Evolutionary conservation across 768 basidiomycete genomes (phyloP).

Genomic region (Cyclocybe aegerita): DNA sequence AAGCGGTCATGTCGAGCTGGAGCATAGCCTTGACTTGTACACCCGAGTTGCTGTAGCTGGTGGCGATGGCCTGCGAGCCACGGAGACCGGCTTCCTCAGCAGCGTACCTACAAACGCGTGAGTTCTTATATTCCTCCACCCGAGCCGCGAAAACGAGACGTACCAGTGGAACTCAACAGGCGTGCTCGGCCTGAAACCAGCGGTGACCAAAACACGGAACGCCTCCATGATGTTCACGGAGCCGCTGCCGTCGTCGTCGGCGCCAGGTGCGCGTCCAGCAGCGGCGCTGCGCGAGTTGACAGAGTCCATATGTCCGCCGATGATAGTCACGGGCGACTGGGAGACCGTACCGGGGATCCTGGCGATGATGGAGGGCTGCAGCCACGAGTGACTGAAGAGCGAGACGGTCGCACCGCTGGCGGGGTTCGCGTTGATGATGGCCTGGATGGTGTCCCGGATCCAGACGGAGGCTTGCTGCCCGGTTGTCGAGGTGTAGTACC

Average conservation of each 20-base stretch:
- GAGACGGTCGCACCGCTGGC: slow-evolving; percentile 22
- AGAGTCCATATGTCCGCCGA: slow-evolving; percentile 41
- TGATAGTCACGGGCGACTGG: slow-evolving; percentile 27
- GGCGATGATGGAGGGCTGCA: slow-evolving; percentile 31
- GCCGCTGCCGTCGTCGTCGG: slow-evolving; percentile 48
- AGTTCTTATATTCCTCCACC: neutral
- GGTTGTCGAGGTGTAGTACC: slow-evolving; percentile 28
- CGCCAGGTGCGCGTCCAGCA: slow-evolving; percentile 43
- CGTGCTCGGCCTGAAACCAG: slow-evolving; percentile 33
- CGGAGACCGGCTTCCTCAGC: slow-evolving; percentile 42
- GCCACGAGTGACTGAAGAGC: slow-evolving; percentile 29
- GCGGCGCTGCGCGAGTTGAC: slow-evolving; percentile 30
- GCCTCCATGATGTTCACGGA: slow-evolving; percentile 40
- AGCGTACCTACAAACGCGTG: slow-evolving; percentile 31
- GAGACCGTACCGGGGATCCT: slow-evolving; percentile 29
- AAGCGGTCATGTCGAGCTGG: slow-evolving; percentile 48
- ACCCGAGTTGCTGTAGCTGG: slow-evolving; percentile 40
- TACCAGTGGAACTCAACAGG: slow-evolving; percentile 48
- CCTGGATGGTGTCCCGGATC: slow-evolving; percentile 25
- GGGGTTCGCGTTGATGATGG: slow-evolving; percentile 22
- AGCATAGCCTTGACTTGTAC: slow-evolving; percentile 40
- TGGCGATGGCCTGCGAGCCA: slow-evolving; percentile 53
- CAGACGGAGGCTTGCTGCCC: slow-evolving; percentile 32
- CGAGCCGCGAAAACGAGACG: neutral
- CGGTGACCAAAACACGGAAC: slow-evolving; percentile 33